Base-by-base conservation (phyloP, 345 rosid species). In the Populus davidiana region DNA sequence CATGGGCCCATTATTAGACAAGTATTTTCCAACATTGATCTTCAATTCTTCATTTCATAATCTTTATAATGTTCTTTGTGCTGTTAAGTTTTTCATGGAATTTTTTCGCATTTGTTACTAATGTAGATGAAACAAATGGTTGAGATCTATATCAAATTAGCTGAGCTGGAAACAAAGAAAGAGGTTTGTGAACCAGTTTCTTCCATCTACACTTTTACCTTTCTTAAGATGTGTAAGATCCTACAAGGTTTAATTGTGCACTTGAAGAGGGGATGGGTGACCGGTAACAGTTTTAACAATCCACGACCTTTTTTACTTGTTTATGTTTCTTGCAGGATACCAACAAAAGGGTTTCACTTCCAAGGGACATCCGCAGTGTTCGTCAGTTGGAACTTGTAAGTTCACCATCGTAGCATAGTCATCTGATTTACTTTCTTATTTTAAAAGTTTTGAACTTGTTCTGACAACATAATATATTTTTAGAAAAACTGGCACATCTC, bases 101-200 rank as follows among this genome's bases (percentile, higher is more conserved):
- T 70, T 29, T 44, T 75, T 33, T 52, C 23, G 17, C 47, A 17
- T 79, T 66, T 16, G n/a, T 64, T 77, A 41, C 71, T 18, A 76
- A 33, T 86, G 78, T 71, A 95, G 98, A 95, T 93, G 97, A 91
- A 87, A 84, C 96, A 93, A 82, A 89, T 95, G 94, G 99, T 93
- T 79, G 99, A 95, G 77, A 85, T 93, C 72, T 95, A 95, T 78
- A 95, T 95, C 83, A 95, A 91, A 85, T 96, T 95, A 80, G 99
- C 99, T 62, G 98, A 95, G 81, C 90, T 93, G 71, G 99, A 95
- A 84, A 93, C 96, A 69, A 90, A 88, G 85, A 95, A 91, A 91
- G 98, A 95, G 99, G 99, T 95, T 76, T 36, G 88, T 78, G 54
- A 29, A 75, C 25, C 73, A 75, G 49, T 78, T 64, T 61, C 39